A percentile compares a stretch with the other conserved stretches of the same genome.
These are phyloP conservation scores for Cordyceps cateniannulata DNA, from an alignment of 2,329 filamentous ascomycete genomes.

Conservation along the genomic window DNA sequence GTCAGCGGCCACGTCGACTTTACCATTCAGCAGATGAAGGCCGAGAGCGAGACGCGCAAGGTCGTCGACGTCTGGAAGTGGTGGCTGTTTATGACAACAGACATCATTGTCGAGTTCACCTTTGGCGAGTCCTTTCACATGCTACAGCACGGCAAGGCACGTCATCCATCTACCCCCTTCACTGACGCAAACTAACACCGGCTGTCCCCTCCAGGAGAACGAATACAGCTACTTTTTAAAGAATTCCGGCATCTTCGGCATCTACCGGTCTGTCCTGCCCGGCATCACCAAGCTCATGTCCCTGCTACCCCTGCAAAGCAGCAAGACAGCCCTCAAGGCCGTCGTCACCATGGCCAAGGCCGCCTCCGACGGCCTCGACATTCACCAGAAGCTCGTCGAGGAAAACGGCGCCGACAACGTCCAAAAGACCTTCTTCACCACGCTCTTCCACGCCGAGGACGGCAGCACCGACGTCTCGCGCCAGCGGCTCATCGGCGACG, in stretches of 20 bases:
- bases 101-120: slow-evolving; percentile 22
- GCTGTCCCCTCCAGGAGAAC: background rate
- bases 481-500: slow-evolving; percentile 32
- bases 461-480: slow-evolving; percentile 20
- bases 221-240: slow-evolving; percentile 7
- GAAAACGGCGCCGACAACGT: background rate
- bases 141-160: slow-evolving; percentile 5
- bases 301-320: background rate
- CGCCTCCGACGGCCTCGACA: background rate
- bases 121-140: slow-evolving; percentile 21
- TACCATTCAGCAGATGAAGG: slow-evolving; percentile 16
- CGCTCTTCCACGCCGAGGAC: slow-evolving; percentile 27
- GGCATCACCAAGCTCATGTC: background rate
- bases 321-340: background rate
- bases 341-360: background rate
- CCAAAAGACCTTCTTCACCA: slow-evolving; percentile 29
- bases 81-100: slow-evolving; percentile 22
- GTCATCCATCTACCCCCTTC: background rate
- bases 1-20: slow-evolving; percentile 18
- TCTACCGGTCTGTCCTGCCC: background rate
- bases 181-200: background rate
- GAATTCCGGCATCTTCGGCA: background rate
- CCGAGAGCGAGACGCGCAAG: slow-evolving; percentile 14
- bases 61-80: slow-evolving; percentile 17
- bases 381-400: slow-evolving; percentile 1